phyloP scores from a whole-genome alignment of 495 filamentous ascomycete species.

The Hypoxylon intermedium region DNA sequence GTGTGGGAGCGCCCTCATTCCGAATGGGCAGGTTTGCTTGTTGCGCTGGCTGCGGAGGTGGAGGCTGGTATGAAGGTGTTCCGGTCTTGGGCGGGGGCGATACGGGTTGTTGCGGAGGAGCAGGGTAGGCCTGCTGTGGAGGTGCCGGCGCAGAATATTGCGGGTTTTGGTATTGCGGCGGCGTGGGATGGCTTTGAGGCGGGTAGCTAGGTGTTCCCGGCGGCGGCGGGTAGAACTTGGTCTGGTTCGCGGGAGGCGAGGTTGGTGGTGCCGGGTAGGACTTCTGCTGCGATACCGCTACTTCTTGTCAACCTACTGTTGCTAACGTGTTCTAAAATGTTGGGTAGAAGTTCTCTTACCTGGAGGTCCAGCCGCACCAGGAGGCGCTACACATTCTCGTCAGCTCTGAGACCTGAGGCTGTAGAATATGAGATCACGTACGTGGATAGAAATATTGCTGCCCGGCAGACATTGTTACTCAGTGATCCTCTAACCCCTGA shows the following conservation, averaged over 20 bases:
- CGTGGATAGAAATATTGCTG: slow-evolving; percentile 35
- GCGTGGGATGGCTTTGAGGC: slow-evolving; percentile 44
- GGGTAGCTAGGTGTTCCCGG: slow-evolving; percentile 40
- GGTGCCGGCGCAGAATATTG: slow-evolving; percentile 50
- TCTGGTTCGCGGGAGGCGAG: slow-evolving; percentile 52
- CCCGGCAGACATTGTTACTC: slow-evolving; percentile 33
- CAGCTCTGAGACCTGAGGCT: slow-evolving; percentile 1
- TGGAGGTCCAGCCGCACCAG: slow-evolving; percentile 30
- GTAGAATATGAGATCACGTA: slow-evolving; percentile 11
- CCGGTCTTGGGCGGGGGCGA: slow-evolving; percentile 40
- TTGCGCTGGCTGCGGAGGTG: slow-evolving; percentile 36
- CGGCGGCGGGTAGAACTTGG: slow-evolving; percentile 55
- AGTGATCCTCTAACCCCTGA: neutral
- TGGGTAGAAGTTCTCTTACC: slow-evolving; percentile 22
- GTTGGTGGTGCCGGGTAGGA: slow-evolving; percentile 48
- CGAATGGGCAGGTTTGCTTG: slow-evolving; percentile 33
- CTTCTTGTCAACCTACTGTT: slow-evolving; percentile 23
- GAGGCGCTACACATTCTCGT: slow-evolving; percentile 32
- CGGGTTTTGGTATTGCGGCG: slow-evolving; percentile 54
- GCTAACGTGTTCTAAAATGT: neutral
- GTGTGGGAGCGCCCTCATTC: slow-evolving; percentile 40
- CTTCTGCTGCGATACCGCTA: slow-evolving; percentile 41
- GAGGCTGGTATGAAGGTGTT: slow-evolving; percentile 41
- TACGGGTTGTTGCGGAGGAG: slow-evolving; percentile 39
- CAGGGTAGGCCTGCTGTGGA: slow-evolving; percentile 50